Conservation (phyloP, 2,329 filamentous ascomycete species). For the Pyricularia sp. region DNA sequence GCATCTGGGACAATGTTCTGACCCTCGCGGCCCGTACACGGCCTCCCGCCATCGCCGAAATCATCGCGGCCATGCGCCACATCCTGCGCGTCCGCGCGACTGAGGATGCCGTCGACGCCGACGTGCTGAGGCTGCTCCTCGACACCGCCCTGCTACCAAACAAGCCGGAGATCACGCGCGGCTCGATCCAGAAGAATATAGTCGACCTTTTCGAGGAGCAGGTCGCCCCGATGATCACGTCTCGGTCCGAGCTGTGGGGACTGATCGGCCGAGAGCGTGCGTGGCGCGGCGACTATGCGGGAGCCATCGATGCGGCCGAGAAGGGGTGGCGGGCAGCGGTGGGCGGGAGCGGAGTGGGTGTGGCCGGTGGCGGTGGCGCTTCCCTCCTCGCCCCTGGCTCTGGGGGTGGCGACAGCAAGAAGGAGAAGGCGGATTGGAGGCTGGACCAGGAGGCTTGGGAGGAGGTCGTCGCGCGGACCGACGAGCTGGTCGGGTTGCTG, state of each 20-base stretch:
- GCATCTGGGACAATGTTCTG: conserved; percentile 95
- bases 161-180: conserved; percentile 32
- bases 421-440: conserved; percentile 38
- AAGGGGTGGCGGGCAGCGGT: conserved; percentile 73
- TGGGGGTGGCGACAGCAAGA: conserved; percentile 8
- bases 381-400: conserved; percentile 23
- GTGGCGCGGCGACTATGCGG: conserved; percentile 57
- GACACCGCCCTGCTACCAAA: conserved; percentile 47
- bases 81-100: conserved; percentile 66
- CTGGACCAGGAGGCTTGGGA: conserved; percentile 54
- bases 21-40: conserved; percentile 68
- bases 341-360: conserved; percentile 31
- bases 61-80: conserved; percentile 60
- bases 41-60: conserved; percentile 62
- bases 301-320: conserved; percentile 72
- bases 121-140: conserved; percentile 59
- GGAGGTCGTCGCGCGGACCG: conserved; percentile 62
- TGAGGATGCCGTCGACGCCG: conserved; percentile 65
- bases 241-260: conserved; percentile 62
- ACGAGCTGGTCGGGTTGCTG: conserved; percentile 69
- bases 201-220: conserved; percentile 60
- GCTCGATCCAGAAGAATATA: conserved; percentile 48
- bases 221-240: conserved; percentile 74
- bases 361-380: conserved; percentile 12
- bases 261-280: conserved; percentile 58